Evolutionary conservation across 257 asterid genomes (phyloP).

Genomic region (Perilla frutescens): DNA sequence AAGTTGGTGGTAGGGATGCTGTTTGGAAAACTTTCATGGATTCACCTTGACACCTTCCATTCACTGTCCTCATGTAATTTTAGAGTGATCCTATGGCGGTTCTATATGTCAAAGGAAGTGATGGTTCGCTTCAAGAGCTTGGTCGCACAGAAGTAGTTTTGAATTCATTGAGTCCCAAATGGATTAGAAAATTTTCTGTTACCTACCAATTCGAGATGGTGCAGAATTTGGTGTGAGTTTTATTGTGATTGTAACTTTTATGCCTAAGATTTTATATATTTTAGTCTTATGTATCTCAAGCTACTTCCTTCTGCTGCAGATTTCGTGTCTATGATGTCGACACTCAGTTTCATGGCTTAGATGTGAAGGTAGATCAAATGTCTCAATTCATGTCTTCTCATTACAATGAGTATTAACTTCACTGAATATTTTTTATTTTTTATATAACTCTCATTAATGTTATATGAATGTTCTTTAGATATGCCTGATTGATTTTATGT

Average conservation of each 20-base stretch:
- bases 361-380: constrained; percentile 67
- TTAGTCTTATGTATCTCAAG: constrained; percentile 34
- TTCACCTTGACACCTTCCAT: constrained; percentile 29
- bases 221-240: constrained; percentile 95
- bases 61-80: constrained; percentile 40
- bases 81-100: constrained; percentile 99
- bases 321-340: constrained; percentile 91
- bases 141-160: constrained; percentile 95
- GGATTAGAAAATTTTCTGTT: constrained; percentile 76
- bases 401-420: not conserved
- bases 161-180: constrained; percentile 88
- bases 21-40: constrained; percentile 20
- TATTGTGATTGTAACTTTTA: constrained; percentile 35
- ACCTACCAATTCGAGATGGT: constrained; percentile 92
- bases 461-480: constrained; percentile 2
- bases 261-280: constrained; percentile 24
- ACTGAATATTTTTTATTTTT: constrained; percentile 16
- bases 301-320: constrained; percentile 56
- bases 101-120: constrained; percentile 70
- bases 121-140: constrained; percentile 83
- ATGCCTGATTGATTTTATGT: constrained; percentile 22
- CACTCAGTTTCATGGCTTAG: constrained; percentile 75
- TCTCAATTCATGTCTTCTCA: constrained; percentile 22
- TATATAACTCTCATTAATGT: constrained; percentile 6
- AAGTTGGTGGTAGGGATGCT: constrained; percentile 17